phyloP scores from a whole-genome alignment of 2,329 filamentous ascomycete genomes.

The Colletotrichum nymphaeae region DNA sequence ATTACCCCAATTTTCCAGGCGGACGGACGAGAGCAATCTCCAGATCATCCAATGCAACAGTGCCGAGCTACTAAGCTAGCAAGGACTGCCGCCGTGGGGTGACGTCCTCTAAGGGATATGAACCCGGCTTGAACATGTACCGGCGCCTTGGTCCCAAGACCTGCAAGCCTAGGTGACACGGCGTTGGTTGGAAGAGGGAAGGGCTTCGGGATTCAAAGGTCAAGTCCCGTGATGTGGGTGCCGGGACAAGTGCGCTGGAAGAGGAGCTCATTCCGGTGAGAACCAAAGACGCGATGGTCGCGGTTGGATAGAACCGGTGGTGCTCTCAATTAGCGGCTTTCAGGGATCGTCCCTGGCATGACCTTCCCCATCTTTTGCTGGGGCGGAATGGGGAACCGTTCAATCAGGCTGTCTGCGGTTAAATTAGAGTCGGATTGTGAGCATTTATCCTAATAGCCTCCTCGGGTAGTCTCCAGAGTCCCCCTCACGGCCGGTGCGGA shows the following conservation, averaged over 20 bases:
- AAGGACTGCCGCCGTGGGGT: neutral
- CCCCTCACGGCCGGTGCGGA: constrained; percentile 25
- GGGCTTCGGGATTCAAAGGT: neutral
- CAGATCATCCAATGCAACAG: constrained; percentile 3
- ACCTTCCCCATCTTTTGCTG: constrained; percentile 20
- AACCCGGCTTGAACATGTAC: neutral
- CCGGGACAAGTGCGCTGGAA: constrained; percentile 8
- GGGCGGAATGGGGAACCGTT: constrained; percentile 11
- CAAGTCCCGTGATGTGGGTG: constrained; percentile 12
- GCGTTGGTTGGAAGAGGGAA: constrained; percentile 11
- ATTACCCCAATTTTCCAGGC: constrained; percentile 20
- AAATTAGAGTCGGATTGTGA: constrained; percentile 26
- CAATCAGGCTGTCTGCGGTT: constrained; percentile 36
- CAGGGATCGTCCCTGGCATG: constrained; percentile 18
- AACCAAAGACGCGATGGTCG: constrained; percentile 1
- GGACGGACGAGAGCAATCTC: constrained; percentile 7
- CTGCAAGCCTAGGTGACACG: constrained; percentile 6
- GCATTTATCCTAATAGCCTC: constrained; percentile 36
- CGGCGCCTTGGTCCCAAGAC: constrained; percentile 25
- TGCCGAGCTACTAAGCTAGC: neutral
- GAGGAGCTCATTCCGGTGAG: constrained; percentile 16
- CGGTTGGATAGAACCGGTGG: constrained; percentile 12
- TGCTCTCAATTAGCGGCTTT: constrained; percentile 16
- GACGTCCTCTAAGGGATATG: constrained; percentile 32
- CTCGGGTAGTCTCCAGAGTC: constrained; percentile 16